phyloP scores from a whole-genome alignment of 164 flowering plant genomes.

The Aristolochia fimbriata region DNA sequence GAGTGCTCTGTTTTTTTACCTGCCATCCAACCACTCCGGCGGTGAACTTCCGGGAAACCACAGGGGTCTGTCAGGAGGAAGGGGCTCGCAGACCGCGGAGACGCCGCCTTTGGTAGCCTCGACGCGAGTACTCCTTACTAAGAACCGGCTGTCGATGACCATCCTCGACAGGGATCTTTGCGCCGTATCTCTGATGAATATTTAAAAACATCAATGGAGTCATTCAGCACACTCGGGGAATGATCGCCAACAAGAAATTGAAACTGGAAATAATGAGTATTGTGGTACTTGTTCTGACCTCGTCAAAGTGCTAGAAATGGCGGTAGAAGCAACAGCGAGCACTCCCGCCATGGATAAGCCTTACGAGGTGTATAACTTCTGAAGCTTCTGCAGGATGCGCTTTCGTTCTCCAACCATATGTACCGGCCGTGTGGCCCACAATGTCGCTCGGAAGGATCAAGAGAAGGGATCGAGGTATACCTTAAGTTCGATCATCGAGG shows the following conservation, averaged over 20 bases:
- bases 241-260: not conserved
- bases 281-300: slow-evolving; percentile 25
- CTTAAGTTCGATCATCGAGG: no score
- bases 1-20: slow-evolving; percentile 19
- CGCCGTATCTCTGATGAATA: not conserved
- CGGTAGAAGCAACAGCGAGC: slow-evolving; percentile 38
- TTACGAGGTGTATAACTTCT: no score
- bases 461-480: no score
- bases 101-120: slow-evolving; percentile 71
- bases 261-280: no score
- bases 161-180: slow-evolving; percentile 11
- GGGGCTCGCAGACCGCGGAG: slow-evolving; percentile 73
- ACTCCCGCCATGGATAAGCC: slow-evolving; percentile 21
- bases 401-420: no score
- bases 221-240: not conserved
- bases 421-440: no score
- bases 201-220: not conserved
- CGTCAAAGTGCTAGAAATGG: slow-evolving; percentile 29
- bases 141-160: slow-evolving; percentile 5
- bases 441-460: no score
- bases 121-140: slow-evolving; percentile 9
- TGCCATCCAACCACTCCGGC: slow-evolving; percentile 90
- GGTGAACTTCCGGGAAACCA: slow-evolving; percentile 96
- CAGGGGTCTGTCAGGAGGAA: slow-evolving; percentile 81
- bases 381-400: no score